phyloP scores from a whole-genome alignment of 495 filamentous ascomycete genomes.

The Cercophora samala region DNA sequence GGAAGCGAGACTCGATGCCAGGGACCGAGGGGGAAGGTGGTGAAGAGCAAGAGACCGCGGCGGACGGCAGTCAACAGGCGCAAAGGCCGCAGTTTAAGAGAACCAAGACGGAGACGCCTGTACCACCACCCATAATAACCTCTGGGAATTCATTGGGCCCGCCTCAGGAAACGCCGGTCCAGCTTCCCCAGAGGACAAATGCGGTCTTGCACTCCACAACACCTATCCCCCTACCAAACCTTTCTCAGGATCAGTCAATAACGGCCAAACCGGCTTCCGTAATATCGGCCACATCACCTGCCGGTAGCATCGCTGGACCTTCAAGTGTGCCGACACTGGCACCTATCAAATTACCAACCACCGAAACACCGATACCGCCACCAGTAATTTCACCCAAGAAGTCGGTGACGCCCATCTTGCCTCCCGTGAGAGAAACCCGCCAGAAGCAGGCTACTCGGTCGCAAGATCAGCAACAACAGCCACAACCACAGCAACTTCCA shows the following conservation, averaged over 20 bases:
- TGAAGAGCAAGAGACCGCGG: conserved; percentile 45
- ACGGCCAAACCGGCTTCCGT: conserved; percentile 30
- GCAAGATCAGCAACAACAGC: conserved; percentile 30
- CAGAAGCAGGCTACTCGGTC: conserved; percentile 28
- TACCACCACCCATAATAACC: conserved; percentile 45
- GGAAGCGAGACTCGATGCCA: conserved; percentile 51
- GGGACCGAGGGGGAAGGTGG: conserved; percentile 44
- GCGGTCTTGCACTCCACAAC: conserved; percentile 35
- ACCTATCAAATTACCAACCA: conserved; percentile 29
- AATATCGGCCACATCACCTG: conserved; percentile 30
- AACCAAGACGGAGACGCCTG: conserved; percentile 55
- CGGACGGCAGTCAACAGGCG: conserved; percentile 29
- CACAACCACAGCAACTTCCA: conserved; percentile 6
- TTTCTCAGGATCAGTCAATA: conserved; percentile 31
- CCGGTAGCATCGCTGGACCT: conserved; percentile 25
- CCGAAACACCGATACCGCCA: conserved; percentile 33
- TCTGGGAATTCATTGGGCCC: conserved; percentile 27
- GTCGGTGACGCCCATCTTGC: conserved; percentile 52
- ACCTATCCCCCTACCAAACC: conserved; percentile 35
- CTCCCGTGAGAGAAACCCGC: conserved; percentile 44
- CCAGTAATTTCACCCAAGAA: conserved; percentile 44
- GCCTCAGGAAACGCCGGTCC: conserved; percentile 42
- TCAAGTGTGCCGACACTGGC: conserved; percentile 12
- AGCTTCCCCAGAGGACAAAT: conserved; percentile 25
- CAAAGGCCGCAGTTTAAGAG: conserved; percentile 48